Evolutionary conservation across 495 filamentous ascomycete species (phyloP).

Genomic region (Neurospora sp.): DNA sequence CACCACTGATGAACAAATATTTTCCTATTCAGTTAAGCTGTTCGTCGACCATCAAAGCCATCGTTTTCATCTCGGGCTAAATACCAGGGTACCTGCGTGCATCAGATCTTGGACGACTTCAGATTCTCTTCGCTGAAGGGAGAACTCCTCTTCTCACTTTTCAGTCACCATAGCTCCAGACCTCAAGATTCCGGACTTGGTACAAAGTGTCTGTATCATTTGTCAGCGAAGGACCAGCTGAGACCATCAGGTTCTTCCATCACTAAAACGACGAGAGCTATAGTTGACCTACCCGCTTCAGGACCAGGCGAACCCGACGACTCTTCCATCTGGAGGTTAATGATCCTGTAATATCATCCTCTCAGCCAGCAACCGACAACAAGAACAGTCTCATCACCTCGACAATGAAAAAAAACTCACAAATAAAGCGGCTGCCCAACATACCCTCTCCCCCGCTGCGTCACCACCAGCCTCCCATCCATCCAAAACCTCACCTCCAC

Average conservation of each 20-base stretch:
- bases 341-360: constrained; percentile 25
- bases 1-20: neutral
- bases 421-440: constrained; percentile 39
- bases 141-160: neutral
- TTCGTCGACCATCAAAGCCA: neutral
- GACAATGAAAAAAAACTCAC: constrained; percentile 16
- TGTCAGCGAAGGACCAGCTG: neutral
- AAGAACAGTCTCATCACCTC: neutral
- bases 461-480: constrained; percentile 38
- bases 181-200: constrained; percentile 30
- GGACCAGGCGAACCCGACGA: constrained; percentile 39
- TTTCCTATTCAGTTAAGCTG: neutral
- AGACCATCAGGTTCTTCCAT: neutral
- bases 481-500: constrained; percentile 44
- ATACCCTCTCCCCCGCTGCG: constrained; percentile 41
- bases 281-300: constrained; percentile 20
- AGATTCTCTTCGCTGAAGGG: neutral
- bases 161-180: constrained; percentile 29
- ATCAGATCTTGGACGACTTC: neutral
- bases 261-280: neutral
- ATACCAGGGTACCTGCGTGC: neutral
- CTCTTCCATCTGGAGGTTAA: constrained; percentile 41
- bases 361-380: neutral
- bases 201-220: constrained; percentile 27
- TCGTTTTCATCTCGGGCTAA: neutral